Base-by-base conservation (phyloP, 257 asterid genomes). In the Nicotiana undulata region DNA sequence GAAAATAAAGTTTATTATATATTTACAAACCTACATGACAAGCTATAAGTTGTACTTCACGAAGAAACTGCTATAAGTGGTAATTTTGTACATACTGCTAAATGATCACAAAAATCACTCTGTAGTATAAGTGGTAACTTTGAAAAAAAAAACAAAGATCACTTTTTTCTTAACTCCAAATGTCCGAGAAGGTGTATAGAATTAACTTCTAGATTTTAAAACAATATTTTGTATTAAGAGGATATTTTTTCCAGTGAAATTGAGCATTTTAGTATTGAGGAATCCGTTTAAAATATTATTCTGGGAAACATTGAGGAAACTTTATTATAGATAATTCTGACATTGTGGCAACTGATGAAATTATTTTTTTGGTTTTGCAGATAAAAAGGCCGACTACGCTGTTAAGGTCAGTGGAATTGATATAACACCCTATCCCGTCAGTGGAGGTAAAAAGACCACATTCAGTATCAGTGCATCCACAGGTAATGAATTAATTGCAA, bases 371-470 rank as follows among this genome's bases (percentile, higher is more conserved):
- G 12, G 10, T 2, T 79, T 76, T 87, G 88, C 92, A 95, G 97
- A 76, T 80, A 87, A 82, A 77, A 91, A 85, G 90, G 81, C 83
- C 24, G 44, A 84, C 26, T 92, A 94, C 77, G 82, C 87, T 79
- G 99, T 95, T 58, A 87, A 91, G 85, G 96, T 95, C 79, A 87
- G 82, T 75, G 87, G 85, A 4, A 86, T 93, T 16, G 96, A 92
- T 3, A 92, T 95, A 20, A 44, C 86, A 16, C 99, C 99, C 7
- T 92, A 82, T 85, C 98, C 99, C 6, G 86, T 93, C 28, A 46
- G 84, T 40, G 88, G 86, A 67, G 89, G 91, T 85, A 84, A 86
- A 84, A 61, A 81, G 9, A 87, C 99, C 49, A 90, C 91, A 68
- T 95, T 93, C 74, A 81, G 85, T n/a, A 87, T 95, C 65, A 24